phyloP scores from a whole-genome alignment of 202 grass and related monocot genomes.

The Digitaria exilis region DNA sequence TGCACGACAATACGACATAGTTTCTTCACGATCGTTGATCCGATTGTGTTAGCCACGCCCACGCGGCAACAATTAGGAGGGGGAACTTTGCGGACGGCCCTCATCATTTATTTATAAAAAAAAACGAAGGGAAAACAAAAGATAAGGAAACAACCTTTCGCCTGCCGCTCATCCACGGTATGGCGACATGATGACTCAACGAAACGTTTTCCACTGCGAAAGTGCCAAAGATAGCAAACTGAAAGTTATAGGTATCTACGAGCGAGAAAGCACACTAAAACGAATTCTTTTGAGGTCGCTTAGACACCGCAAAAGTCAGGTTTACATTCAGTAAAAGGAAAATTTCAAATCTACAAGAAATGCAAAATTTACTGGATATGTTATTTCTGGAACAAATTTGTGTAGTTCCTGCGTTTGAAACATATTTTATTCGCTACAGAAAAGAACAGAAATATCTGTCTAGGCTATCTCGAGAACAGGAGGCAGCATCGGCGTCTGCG shows the following conservation, averaged over 20 bases:
- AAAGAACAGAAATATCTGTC: conserved; percentile 27
- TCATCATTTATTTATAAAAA: too few species aligned
- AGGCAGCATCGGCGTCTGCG: not conserved
- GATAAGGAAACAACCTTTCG: too few species aligned
- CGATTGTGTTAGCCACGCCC: too few species aligned
- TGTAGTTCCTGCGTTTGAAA: not conserved
- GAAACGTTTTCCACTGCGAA: not conserved
- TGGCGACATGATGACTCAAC: conserved; percentile 28
- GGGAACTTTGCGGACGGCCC: too few species aligned
- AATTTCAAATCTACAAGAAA: not conserved
- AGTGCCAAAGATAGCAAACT: not conserved
- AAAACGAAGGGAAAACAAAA: too few species aligned
- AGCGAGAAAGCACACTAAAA: not conserved
- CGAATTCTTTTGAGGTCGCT: not conserved
- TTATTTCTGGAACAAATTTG: not conserved
- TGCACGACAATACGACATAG: too few species aligned
- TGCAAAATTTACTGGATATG: not conserved
- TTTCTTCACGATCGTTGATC: too few species aligned
- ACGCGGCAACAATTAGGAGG: too few species aligned
- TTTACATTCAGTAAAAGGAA: not conserved
- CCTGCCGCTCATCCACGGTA: too few species aligned
- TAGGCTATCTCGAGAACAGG: not conserved
- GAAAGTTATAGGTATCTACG: not conserved
- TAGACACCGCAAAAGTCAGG: not conserved
- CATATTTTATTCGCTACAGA: not conserved